Conservation (phyloP, 2,329 filamentous ascomycete species). For the Exophiala oligosperma region DNA sequence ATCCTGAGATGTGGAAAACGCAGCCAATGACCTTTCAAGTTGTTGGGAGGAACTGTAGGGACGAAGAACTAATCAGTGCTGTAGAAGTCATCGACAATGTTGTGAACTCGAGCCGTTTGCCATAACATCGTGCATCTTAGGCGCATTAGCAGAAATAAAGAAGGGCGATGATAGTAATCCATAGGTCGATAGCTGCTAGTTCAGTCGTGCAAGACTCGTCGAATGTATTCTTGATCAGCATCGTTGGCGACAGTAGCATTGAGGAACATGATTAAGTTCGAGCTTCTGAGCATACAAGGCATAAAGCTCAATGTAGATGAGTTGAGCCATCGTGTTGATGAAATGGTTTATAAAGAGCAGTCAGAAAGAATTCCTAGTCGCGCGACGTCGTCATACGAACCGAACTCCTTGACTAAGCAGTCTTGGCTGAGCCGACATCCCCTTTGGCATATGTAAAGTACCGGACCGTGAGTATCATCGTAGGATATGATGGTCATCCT, state of each 20-base stretch:
- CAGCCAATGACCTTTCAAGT: slow-evolving; percentile 55
- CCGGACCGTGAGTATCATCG: not conserved
- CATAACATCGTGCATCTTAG: not conserved
- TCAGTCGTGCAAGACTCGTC: no score
- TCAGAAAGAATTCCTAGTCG: no score
- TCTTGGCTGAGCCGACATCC: not conserved
- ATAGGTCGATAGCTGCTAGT: no score
- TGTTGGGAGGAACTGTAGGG: slow-evolving; percentile 53
- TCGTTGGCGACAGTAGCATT: no score
- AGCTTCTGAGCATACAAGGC: not conserved
- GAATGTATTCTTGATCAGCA: no score
- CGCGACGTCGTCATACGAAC: no score
- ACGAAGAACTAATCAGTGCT: slow-evolving; percentile 48
- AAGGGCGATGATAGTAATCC: no score
- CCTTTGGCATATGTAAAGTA: not conserved
- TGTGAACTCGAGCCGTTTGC: not conserved
- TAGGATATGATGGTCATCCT: no score
- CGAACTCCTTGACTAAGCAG: not conserved
- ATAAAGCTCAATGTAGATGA: not conserved
- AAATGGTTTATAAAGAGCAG: not conserved
- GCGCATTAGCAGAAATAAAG: no score
- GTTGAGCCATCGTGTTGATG: not conserved
- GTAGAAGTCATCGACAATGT: slow-evolving; percentile 7
- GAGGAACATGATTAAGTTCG: not conserved
- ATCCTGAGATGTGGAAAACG: slow-evolving; percentile 48